Base-by-base conservation (phyloP, 176 grass and related monocot genomes). In the Typha latifolia region DNA sequence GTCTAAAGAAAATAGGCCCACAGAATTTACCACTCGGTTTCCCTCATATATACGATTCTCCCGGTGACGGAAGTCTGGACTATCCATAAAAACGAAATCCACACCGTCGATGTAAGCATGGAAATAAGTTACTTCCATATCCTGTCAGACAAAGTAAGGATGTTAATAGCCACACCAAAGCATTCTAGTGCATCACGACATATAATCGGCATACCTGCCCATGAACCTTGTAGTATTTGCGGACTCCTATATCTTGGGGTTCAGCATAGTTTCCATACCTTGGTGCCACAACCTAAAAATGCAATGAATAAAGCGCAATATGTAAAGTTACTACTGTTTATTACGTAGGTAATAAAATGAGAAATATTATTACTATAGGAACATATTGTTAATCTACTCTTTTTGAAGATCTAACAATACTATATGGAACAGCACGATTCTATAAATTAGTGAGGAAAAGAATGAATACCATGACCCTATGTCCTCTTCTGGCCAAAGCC, bases 401-500 rank as follows among this genome's bases (percentile, higher is more conserved):
- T 29, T 29, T 2, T 29, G 27, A 29, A 29, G 27, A 29, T 29
- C 1, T 29, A 29, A 29, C 27, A 29, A 29, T 29, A 29, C 3
- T 29, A 29, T 3, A 29, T 62, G 69, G 43, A 16, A 29, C 37
- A 43, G 37, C 37, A 43, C 9, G 37, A 43, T 10, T 10, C 37
- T 7, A 9, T 43, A 43, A 43, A 43, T 43, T 37, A 69, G 18
- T 26, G 26, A 51, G 12, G 12, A 32, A 49, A 69, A 51, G 13
- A 4, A 59, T 57, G 37, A 10, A 48, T 86, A 91, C 92, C 88
- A 96, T 96, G 49, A 96, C 92, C 49, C 92, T 84, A 66, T 96
- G 92, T n/a, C 92, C 88, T 79, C 92, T 88, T 61, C 88, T 96
- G 4, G 92, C 92, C 82, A 96, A 77, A 81, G 92, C 92, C 84